These are phyloP conservation scores for Nicotiana tabacum DNA, from an alignment of 257 asterid genomes.

Conservation along the genomic window DNA sequence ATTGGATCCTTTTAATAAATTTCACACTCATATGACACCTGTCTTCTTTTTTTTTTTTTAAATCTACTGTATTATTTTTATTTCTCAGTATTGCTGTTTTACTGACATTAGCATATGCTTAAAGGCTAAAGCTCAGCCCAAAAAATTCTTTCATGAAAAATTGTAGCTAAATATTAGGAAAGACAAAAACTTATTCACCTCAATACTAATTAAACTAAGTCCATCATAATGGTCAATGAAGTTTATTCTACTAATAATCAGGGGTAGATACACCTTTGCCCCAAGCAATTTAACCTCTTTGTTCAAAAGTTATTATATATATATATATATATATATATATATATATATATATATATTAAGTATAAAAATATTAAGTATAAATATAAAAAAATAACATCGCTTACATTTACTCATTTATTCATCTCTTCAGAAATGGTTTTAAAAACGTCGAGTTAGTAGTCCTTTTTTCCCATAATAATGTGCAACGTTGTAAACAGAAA, in stretches of 20 bases:
- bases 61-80: too few relatives aligned
- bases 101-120: background rate
- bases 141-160: background rate
- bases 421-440: background rate
- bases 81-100: background rate
- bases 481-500: conserved; percentile 6
- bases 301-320: too few relatives aligned
- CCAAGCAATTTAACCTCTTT: too few relatives aligned
- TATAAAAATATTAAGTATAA: too few relatives aligned
- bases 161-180: background rate
- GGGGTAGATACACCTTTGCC: too few relatives aligned
- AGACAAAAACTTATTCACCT: background rate
- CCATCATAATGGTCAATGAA: background rate
- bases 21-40: background rate
- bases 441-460: background rate
- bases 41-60: background rate
- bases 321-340: too few relatives aligned
- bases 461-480: background rate
- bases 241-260: background rate
- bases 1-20: conserved; percentile 5
- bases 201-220: background rate
- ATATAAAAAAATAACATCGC: too few relatives aligned
- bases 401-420: too few relatives aligned
- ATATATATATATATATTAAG: too few relatives aligned
- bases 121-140: background rate